Base-by-base conservation (phyloP, 192 early-diverging fungal species). In the Coemansia sp. region DNA sequence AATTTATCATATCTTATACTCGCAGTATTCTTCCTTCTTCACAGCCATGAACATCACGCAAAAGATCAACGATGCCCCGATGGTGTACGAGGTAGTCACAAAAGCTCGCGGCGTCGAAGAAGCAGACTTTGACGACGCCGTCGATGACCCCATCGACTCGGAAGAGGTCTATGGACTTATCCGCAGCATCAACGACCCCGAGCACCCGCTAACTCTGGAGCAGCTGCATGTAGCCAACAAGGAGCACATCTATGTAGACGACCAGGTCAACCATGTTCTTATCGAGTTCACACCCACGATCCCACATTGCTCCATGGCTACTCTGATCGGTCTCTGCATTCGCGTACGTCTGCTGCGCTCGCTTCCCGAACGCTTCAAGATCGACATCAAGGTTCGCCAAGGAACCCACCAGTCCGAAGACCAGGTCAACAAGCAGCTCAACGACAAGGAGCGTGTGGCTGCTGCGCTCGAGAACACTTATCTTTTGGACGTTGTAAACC, bases 291-390 rank as follows among this genome's bases (percentile, higher is more conserved):
- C 94, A 0, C 97, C 97, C 1, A 97, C 97, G 9, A 97, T 99
- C 66, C 95, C 95, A 29, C 97, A 99, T 77, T 99, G 97, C 79
- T 95, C 93, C 33, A 99, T 99, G 97, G 95, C 95, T 12, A 97
- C 97, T 9, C 77, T 99, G 43, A 99, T 99, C 75, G 97, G 97
- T 0, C 85, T 97, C 18, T 97, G 95, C 79, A 97, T 99, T 43
- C 89, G 97, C 26, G 95, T 99, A 10, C 86, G 92, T 51, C 72
- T 99, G 46, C 78, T 99, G 45, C 84, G 95, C 57, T 87, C 88
- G 53, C 76, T 97, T 62, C 95, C 95, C 5, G 89, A 87, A 37
- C 84, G 94, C 33, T 99, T 94, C 85, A 97, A 96, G 84, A 89
- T 98, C 6, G 94, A 95, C 81, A 95, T 99, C 46, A 82, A 80